Evolutionary conservation across 192 early-diverging fungal species (phyloP).

Genomic region (Entomortierella beljakovae): DNA sequence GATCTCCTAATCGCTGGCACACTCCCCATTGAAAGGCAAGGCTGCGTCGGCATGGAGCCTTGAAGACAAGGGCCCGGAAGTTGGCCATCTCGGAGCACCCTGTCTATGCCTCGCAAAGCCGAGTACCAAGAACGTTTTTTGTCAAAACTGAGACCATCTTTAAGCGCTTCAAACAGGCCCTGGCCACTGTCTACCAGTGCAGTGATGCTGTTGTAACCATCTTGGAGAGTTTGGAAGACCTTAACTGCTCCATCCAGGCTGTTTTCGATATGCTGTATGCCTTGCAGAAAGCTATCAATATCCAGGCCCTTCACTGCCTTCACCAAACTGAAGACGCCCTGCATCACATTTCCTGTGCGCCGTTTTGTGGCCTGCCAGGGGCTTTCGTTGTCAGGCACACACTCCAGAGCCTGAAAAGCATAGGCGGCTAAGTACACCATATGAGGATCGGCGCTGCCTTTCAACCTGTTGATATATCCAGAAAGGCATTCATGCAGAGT

Average conservation of each 20-base stretch:
- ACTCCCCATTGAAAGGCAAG: not conserved
- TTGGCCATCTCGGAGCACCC: constrained; percentile 7
- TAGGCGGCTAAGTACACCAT: constrained; percentile 11
- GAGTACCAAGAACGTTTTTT: constrained; percentile 16
- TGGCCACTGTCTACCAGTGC: constrained; percentile 4
- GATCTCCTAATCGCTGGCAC: constrained; percentile 8
- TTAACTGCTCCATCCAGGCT: not conserved
- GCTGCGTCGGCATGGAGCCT: constrained; percentile 1
- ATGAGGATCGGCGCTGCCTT: constrained; percentile 8
- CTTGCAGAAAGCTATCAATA: not conserved
- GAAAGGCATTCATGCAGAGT: not conserved
- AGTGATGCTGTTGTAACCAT: not conserved
- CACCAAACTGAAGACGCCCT: not conserved
- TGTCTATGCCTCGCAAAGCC: not conserved
- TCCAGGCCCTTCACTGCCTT: constrained; percentile 2
- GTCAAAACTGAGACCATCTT: not conserved
- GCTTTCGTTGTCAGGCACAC: constrained; percentile 6
- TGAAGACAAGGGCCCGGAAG: constrained; percentile 1
- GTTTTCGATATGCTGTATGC: not conserved
- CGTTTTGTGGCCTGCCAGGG: not conserved
- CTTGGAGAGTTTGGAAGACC: not conserved
- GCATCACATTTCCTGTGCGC: not conserved
- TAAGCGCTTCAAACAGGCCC: not conserved
- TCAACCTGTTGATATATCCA: not conserved
- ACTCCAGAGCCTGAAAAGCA: constrained; percentile 7